Conservation (phyloP, 352 stramenopile genomes). For the Hyaloperonospora brassicae region DNA sequence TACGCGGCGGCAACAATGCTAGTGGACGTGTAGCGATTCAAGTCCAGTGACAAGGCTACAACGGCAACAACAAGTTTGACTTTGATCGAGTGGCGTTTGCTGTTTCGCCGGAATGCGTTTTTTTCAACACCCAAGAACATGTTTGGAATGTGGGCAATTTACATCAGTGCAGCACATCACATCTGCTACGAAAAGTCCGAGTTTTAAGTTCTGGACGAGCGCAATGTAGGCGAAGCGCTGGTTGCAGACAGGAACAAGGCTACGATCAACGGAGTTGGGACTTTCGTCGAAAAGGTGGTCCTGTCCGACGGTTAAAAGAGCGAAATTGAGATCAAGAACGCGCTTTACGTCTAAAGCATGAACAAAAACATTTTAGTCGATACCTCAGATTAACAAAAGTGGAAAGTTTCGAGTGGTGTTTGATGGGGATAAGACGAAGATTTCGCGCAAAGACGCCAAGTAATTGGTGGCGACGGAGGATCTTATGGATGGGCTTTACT, state of each 20-base stretch:
- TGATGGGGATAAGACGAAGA: too few relatives aligned
- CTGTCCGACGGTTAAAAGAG: conserved; percentile 2
- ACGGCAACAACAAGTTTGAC: conserved; percentile 3
- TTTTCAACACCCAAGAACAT: conserved; percentile 8
- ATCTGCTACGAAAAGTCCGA: conserved; percentile 3
- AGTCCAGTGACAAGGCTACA: conserved; percentile 2
- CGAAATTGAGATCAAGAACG: conserved; percentile 6
- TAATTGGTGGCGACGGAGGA: too few relatives aligned
- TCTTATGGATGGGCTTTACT: too few relatives aligned
- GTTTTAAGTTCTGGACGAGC: background rate
- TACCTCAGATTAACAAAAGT: background rate
- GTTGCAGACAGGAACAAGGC: background rate
- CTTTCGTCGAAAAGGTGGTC: background rate
- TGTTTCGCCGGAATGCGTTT: conserved; percentile 13
- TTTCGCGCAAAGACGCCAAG: too few relatives aligned
- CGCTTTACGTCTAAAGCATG: conserved; percentile 8
- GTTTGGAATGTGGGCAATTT: conserved; percentile 7
- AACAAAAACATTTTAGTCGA: background rate
- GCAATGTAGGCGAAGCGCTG: too few relatives aligned
- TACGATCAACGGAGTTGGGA: background rate
- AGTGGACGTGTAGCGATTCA: conserved; percentile 9
- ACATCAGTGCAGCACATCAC: conserved; percentile 15
- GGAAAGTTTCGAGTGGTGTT: too few relatives aligned
- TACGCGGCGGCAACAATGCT: conserved; percentile 10
- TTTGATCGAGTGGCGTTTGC: conserved; percentile 11